Base-by-base conservation (phyloP, 2,329 filamentous ascomycete species). In the Biscogniauxia sp. region DNA sequence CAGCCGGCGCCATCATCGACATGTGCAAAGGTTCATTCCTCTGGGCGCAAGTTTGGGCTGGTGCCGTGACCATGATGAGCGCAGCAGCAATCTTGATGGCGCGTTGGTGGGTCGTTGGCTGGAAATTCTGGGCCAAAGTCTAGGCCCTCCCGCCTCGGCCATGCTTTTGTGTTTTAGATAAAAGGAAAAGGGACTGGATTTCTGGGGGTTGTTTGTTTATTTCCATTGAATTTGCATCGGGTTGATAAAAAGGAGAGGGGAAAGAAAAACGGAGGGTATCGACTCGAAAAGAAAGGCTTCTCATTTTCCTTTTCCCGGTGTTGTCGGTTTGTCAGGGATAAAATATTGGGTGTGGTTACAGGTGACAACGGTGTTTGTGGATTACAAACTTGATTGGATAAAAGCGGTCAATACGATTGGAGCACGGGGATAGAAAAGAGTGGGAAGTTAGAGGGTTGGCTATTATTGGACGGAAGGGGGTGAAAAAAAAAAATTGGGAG, bases 11-110 rank as follows among this genome's bases (percentile, higher is more conserved):
- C 15, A 79, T 81, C 61, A 78, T 81, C 54, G 78, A 80, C 56
- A 64, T 61, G 55, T 73, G 73, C 8, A 70, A 72, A 1, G 79
- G 79, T 0, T 61, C 68, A 15, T 82, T 78, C 63, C 58, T 76
- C 15, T 77, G 76, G 66, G 79, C 80, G 1, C 80, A 82, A 69
- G 64, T 82, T 45, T 82, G 80, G 80, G 79, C 75, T 1, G 80
- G 79, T 1, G 68, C 68, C 7, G 76, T 80, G 7, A 61, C 64
- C 9, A 7, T 69, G n/a, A 54, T 64, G 20, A 59, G 60, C 9
- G 66, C 59, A 26, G 56, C 49, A 19, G 61, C 62, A 2, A 37
- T 69, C 17, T 25, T 32, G 32, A 51, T 64, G 11, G 61, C 59
- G 17, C 62, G 65, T 50, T 67, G 61, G 60, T 66, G 61, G 57